A percentile compares a stretch with the other conserved stretches of the same genome.
These are phyloP conservation scores for Chenopodium formosanum DNA, from an alignment of 148 eudicot genomes.

Conservation along the genomic window DNA sequence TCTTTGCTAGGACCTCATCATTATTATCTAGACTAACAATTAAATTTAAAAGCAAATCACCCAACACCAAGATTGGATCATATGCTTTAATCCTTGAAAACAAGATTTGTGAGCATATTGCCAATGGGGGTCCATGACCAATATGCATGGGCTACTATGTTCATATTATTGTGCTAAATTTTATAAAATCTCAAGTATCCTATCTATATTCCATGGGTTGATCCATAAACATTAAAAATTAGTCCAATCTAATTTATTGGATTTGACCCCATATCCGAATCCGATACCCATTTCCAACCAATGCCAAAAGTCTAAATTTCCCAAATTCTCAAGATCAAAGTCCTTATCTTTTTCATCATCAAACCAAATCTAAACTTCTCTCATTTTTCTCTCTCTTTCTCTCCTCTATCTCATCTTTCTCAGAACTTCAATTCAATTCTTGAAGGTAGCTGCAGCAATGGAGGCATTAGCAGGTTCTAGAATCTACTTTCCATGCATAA, in stretches of 20 bases:
- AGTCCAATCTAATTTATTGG: too few relatives aligned
- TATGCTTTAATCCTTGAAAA: too few relatives aligned
- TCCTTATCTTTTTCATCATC: slow-evolving; percentile 21
- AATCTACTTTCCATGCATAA: slow-evolving; percentile 36
- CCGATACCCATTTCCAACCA: not conserved
- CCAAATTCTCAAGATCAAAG: slow-evolving; percentile 19
- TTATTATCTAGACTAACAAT: too few relatives aligned
- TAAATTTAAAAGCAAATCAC: too few relatives aligned
- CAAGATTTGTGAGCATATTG: too few relatives aligned
- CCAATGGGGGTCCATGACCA: not conserved
- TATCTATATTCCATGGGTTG: not conserved
- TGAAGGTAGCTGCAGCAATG: slow-evolving; percentile 19
- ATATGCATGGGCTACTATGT: not conserved
- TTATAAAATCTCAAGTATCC: not conserved
- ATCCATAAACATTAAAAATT: too few relatives aligned
- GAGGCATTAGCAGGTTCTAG: slow-evolving; percentile 38
- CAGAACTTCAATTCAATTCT: slow-evolving; percentile 5
- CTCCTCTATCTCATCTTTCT: not conserved
- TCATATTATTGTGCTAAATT: not conserved
- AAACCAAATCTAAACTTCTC: slow-evolving; percentile 8
- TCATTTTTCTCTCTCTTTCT: not conserved
- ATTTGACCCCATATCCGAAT: not conserved
- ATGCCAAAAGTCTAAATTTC: not conserved
- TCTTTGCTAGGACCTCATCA: too few relatives aligned
- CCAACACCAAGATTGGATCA: too few relatives aligned